Evolutionary conservation across 2,329 filamentous ascomycete species (phyloP).

Genomic region (Paradendryphiella salina): DNA sequence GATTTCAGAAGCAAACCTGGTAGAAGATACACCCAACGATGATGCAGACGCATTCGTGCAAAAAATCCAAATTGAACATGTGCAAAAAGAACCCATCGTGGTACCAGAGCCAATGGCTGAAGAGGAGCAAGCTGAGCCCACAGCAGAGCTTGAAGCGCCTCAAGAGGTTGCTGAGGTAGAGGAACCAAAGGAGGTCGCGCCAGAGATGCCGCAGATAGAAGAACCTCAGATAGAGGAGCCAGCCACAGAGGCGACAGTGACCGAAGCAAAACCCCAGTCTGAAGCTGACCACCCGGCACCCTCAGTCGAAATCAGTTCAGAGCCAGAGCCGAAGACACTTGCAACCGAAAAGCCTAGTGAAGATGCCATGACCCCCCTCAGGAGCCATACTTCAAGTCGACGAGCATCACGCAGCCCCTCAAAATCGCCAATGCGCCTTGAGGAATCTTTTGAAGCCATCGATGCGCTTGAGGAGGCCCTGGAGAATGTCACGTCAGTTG

Average conservation of each 20-base stretch:
- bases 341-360: slow-evolving; percentile 34
- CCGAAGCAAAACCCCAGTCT: background rate
- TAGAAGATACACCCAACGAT: background rate
- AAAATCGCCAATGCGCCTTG: slow-evolving; percentile 43
- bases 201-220: slow-evolving; percentile 6
- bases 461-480: slow-evolving; percentile 58
- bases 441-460: slow-evolving; percentile 56
- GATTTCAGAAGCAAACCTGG: slow-evolving; percentile 4
- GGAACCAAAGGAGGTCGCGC: background rate
- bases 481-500: slow-evolving; percentile 51
- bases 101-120: background rate
- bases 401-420: slow-evolving; percentile 31
- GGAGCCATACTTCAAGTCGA: slow-evolving; percentile 27
- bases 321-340: slow-evolving; percentile 38
- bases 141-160: slow-evolving; percentile 2
- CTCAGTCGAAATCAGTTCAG: slow-evolving; percentile 26
- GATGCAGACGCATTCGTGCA: slow-evolving; percentile 7
- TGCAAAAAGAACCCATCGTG: background rate
- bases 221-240: background rate
- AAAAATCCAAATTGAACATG: background rate
- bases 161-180: background rate
- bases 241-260: background rate
- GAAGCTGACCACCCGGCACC: slow-evolving; percentile 15
- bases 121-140: slow-evolving; percentile 1
- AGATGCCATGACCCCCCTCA: slow-evolving; percentile 24